phyloP scores from a whole-genome alignment of 2,329 filamentous ascomycete species.

The Leptodontidium sp. region DNA sequence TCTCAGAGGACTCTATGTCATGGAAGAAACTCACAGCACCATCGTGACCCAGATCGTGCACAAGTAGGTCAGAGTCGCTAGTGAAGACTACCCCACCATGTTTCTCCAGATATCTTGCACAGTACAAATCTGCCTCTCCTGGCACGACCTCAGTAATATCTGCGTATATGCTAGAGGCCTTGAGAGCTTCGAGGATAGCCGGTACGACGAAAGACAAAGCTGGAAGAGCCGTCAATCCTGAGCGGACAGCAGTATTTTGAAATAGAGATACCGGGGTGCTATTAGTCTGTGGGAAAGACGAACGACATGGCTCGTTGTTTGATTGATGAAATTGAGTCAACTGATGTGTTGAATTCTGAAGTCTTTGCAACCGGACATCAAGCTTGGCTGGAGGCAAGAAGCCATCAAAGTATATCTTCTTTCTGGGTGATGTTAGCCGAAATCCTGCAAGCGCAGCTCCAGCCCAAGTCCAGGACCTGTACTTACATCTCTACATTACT shows the following conservation, averaged over 20 bases:
- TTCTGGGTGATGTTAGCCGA: constrained; percentile 51
- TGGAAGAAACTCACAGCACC: constrained; percentile 74
- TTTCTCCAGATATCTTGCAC: constrained; percentile 69
- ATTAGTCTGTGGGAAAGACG: constrained; percentile 32
- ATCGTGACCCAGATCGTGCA: constrained; percentile 70
- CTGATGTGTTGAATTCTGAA: constrained; percentile 39
- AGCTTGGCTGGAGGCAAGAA: constrained; percentile 66
- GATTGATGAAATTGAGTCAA: constrained; percentile 40
- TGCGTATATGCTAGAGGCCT: constrained; percentile 52
- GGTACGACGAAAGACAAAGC: constrained; percentile 77
- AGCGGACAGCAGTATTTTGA: constrained; percentile 34
- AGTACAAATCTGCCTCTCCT: constrained; percentile 86
- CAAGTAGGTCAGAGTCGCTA: constrained; percentile 85
- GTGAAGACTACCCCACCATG: constrained; percentile 71
- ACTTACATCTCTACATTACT: constrained; percentile 69
- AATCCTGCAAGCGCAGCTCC: not conserved
- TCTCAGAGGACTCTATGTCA: constrained; percentile 56
- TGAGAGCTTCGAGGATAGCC: constrained; percentile 75
- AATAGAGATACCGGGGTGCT: constrained; percentile 35
- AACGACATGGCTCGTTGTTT: constrained; percentile 32
- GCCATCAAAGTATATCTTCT: constrained; percentile 86
- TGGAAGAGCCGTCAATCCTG: constrained; percentile 47
- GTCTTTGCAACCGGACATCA: constrained; percentile 39
- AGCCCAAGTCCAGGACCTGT: not conserved
- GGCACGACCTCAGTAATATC: constrained; percentile 68